Evolutionary conservation across 1,284 basidiomycete species (phyloP).

Genomic region (Apiotrichum akiyoshidainum): DNA sequence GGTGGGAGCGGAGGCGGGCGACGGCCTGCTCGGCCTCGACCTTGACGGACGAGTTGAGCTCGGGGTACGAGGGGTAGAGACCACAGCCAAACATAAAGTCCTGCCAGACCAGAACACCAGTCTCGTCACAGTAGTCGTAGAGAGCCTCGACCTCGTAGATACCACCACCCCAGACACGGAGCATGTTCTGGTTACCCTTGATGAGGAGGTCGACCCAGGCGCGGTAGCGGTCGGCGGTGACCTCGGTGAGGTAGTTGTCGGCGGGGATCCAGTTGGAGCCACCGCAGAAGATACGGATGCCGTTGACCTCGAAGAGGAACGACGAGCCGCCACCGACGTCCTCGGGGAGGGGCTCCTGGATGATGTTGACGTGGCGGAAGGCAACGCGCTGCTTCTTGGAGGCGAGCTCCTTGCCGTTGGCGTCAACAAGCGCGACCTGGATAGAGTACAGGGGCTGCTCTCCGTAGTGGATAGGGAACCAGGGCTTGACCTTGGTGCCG

Average conservation of each 20-base stretch:
- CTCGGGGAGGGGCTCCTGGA: constrained; percentile 64
- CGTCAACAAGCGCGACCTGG: constrained; percentile 55
- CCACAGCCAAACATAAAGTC: constrained; percentile 58
- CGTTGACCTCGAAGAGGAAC: constrained; percentile 86
- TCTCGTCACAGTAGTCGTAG: constrained; percentile 59
- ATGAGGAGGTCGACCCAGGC: constrained; percentile 54
- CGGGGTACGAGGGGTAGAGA: constrained; percentile 57
- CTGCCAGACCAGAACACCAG: constrained; percentile 61
- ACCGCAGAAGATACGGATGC: constrained; percentile 79
- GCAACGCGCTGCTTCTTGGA: constrained; percentile 54
- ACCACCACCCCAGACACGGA: constrained; percentile 57
- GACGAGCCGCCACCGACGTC: constrained; percentile 62
- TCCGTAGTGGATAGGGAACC: constrained; percentile 75
- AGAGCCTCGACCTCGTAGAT: constrained; percentile 55
- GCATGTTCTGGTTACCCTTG: constrained; percentile 57
- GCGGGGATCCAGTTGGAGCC: constrained; percentile 93
- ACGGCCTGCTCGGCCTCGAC: constrained; percentile 54
- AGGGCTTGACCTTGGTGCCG: constrained; percentile 57
- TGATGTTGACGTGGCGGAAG: constrained; percentile 68
- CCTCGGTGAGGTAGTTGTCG: constrained; percentile 78
- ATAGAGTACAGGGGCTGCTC: constrained; percentile 70
- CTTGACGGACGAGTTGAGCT: constrained; percentile 51
- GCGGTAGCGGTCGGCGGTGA: constrained; percentile 54
- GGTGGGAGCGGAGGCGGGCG: constrained; percentile 53
- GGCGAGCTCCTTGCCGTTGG: constrained; percentile 28